Evolutionary conservation across 2,329 filamentous ascomycete genomes (phyloP).

Genomic region (Penicillium sp.): DNA sequence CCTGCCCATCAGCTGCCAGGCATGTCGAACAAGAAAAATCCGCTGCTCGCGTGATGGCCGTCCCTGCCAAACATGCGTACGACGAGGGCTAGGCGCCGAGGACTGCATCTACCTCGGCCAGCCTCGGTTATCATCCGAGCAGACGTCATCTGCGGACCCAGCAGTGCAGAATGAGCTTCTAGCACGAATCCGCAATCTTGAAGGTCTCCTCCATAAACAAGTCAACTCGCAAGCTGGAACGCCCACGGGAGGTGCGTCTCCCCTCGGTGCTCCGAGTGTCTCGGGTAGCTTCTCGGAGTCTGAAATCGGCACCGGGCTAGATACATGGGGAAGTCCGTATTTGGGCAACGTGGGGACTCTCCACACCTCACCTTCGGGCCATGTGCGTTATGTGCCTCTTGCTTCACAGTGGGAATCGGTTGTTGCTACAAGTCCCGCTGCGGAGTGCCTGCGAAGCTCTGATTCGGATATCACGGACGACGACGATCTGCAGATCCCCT

Average conservation of each 20-base stretch:
- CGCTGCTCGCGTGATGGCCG: conserved; percentile 40
- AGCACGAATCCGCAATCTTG: conserved; percentile 36
- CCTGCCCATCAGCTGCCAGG: conserved; percentile 42
- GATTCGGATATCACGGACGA: conserved; percentile 30
- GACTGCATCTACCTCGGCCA: conserved; percentile 41
- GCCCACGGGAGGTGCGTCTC: conserved; percentile 25
- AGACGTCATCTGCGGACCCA: conserved; percentile 21
- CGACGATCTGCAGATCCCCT: conserved; percentile 35
- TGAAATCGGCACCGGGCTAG: conserved; percentile 19
- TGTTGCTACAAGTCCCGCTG: conserved; percentile 25
- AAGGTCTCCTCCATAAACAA: conserved; percentile 37
- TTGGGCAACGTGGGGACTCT: conserved; percentile 30
- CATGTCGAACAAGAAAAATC: conserved; percentile 42
- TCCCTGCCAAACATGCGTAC: conserved; percentile 41
- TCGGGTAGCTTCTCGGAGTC: conserved; percentile 28
- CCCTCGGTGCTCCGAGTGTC: conserved; percentile 27
- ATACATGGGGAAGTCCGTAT: conserved; percentile 21
- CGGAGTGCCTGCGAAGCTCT: conserved; percentile 26
- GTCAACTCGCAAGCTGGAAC: conserved; percentile 23
- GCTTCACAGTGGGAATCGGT: conserved; percentile 34
- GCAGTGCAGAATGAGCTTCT: conserved; percentile 33
- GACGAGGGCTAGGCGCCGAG: conserved; percentile 36
- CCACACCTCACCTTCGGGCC: conserved; percentile 32
- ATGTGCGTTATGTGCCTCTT: conserved; percentile 38
- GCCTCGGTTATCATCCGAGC: conserved; percentile 30